Evolutionary conservation across 208 protist species (phyloP), one percentile per base, ranked within the genome.

Genomic region (Phytomonas sp.): DNA sequence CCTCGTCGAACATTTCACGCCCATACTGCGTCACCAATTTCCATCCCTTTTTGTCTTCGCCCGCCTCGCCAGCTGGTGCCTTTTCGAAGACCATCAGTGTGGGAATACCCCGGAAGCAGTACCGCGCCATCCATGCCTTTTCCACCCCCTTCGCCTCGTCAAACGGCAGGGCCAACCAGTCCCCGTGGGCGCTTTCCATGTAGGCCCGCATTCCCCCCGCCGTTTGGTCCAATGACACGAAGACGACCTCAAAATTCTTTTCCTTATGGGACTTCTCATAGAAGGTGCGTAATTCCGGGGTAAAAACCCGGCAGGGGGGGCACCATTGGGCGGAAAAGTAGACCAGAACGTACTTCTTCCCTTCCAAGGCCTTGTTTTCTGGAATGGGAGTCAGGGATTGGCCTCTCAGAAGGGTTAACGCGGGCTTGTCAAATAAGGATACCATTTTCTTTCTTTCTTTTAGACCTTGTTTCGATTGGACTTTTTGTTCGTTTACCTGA

Each of bases 321-420:
- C 90, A 95, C 89, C 89, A 96, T 67, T 83, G 88, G 10, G 93
- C 88, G 26, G 76, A 88, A 77, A 94, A 95, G 81, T 95, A 97
- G 61, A 92, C 76, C 32, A 87, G 80, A 0, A 86, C 34, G 33
- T 32, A 34, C 56, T 67, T n/a, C n/a, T 60, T 75, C 52, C 31
- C 36, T 49, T 61, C 56, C 16, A 31, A 74, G 60, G 34, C 59
- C 6, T 33, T 8, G 4, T 7, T 19, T 74, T 31, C 37, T 11
- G 29, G 40, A n/a, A 49, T 42, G n/a, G 32, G 30, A 63, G n/a
- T 70, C 16, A 60, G 63, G 10, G 30, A 74, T 45, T 19, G 33
- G 1, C 40, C 26, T 14, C 31, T 61, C 34, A 75, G 64, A 45
- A 72, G 37, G 37, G 63, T 45, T 0, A 68, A 60, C 12, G 68